Evolutionary conservation across 208 protist genomes (phyloP).

Genomic region (Sergeia podlipaevii): DNA sequence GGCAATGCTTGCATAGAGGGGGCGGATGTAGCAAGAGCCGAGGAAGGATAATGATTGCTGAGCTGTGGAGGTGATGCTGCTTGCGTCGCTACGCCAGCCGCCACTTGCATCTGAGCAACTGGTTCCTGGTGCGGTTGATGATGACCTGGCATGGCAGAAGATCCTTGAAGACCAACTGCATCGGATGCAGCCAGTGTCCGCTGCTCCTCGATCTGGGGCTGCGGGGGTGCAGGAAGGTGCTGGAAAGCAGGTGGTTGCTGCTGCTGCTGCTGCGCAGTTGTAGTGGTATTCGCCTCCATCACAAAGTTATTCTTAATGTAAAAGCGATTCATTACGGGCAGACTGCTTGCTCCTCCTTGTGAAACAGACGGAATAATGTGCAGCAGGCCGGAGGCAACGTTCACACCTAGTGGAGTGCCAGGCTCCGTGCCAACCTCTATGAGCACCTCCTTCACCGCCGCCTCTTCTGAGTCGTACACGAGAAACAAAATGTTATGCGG

Average conservation of each 20-base stretch:
- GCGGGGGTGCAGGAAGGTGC: too few relatives aligned
- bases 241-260: neutral
- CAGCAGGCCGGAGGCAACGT: slow-evolving; percentile 63
- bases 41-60: too few relatives aligned
- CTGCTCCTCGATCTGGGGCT: too few relatives aligned
- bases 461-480: slow-evolving; percentile 67
- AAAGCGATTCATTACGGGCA: slow-evolving; percentile 28
- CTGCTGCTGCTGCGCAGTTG: neutral
- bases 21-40: too few relatives aligned
- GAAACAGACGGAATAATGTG: slow-evolving; percentile 43
- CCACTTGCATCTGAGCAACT: too few relatives aligned
- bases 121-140: too few relatives aligned
- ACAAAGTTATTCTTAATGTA: neutral
- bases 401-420: slow-evolving; percentile 57
- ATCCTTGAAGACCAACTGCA: too few relatives aligned
- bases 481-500: slow-evolving; percentile 62
- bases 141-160: too few relatives aligned
- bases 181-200: too few relatives aligned
- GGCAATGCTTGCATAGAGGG: too few relatives aligned
- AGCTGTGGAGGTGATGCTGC: too few relatives aligned
- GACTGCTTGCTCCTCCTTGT: neutral
- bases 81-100: too few relatives aligned
- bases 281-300: neutral
- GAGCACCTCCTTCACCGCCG: slow-evolving; percentile 64
- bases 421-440: slow-evolving; percentile 52